Conservation (phyloP, 2,329 filamentous ascomycete genomes). For the Scleromitrula shiraiana region DNA sequence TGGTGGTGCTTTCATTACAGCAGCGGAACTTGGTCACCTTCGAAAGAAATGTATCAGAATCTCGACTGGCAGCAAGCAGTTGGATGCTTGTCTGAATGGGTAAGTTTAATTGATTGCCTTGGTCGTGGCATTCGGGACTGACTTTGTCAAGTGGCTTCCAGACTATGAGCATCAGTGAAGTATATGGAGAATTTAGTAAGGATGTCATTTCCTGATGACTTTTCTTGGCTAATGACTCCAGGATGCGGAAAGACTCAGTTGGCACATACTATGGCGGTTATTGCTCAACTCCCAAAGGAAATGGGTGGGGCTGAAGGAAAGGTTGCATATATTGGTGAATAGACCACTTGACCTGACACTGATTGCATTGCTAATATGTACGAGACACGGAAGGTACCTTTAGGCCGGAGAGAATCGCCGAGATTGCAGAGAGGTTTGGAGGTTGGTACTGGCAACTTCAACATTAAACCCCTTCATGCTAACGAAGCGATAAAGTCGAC, state of each 20-base stretch:
- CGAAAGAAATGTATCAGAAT: conserved; percentile 57
- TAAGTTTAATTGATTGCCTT: conserved; percentile 22
- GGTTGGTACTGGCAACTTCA: conserved; percentile 22
- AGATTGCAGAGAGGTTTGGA: conserved; percentile 60
- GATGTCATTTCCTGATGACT: neutral
- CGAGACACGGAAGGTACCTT: conserved; percentile 55
- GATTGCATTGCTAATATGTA: conserved; percentile 4
- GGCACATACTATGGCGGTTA: conserved; percentile 60
- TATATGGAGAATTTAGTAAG: conserved; percentile 50
- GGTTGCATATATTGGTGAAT: conserved; percentile 56
- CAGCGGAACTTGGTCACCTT: conserved; percentile 53
- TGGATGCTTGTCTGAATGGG: conserved; percentile 58
- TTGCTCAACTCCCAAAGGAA: conserved; percentile 47
- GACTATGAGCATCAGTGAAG: conserved; percentile 61
- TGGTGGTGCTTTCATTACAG: conserved; percentile 50
- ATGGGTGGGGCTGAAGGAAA: conserved; percentile 61
- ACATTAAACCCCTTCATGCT: conserved; percentile 5
- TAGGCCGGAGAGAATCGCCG: conserved; percentile 56
- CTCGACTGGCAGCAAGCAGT: conserved; percentile 62
- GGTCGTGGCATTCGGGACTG: neutral
- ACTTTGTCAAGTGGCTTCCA: conserved; percentile 48
- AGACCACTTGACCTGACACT: neutral
- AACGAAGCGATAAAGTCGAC: conserved; percentile 39
- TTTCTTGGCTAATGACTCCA: conserved; percentile 13
- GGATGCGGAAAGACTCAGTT: conserved; percentile 63